Evolutionary conservation across 2,329 filamentous ascomycete species (phyloP).

Genomic region (Epichloe glyceriae): DNA sequence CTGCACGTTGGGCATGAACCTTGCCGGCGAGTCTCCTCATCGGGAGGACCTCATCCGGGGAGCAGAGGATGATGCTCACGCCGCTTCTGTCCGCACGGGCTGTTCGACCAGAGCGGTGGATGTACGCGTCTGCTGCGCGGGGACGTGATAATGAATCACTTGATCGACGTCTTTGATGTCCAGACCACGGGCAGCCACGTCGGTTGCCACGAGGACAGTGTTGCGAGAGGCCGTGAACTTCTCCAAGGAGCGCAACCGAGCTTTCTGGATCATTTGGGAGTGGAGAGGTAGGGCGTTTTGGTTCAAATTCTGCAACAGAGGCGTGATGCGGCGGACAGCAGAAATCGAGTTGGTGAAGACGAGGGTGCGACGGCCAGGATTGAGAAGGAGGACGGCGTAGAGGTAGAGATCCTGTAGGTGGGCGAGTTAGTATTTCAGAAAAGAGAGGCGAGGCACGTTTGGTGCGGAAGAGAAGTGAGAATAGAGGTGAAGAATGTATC

Average conservation of each 20-base stretch:
- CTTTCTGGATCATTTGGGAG: constrained; percentile 92
- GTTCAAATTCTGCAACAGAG: constrained; percentile 71
- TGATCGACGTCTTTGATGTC: constrained; percentile 85
- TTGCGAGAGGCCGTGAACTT: constrained; percentile 61
- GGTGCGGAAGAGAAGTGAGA: too few relatives aligned
- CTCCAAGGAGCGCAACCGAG: constrained; percentile 82
- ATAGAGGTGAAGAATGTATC: not conserved
- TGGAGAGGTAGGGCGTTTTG: constrained; percentile 69
- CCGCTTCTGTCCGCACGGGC: constrained; percentile 70
- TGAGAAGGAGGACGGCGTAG: constrained; percentile 73
- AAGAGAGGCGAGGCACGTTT: too few relatives aligned
- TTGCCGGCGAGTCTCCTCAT: constrained; percentile 76
- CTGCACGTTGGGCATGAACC: constrained; percentile 55
- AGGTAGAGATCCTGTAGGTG: constrained; percentile 66
- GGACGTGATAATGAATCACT: constrained; percentile 90
- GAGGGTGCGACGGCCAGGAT: constrained; percentile 67
- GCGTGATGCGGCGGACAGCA: constrained; percentile 72
- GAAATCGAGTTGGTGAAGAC: constrained; percentile 96
- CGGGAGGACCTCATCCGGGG: constrained; percentile 78
- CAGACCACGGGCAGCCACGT: constrained; percentile 84
- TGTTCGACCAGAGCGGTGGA: constrained; percentile 88
- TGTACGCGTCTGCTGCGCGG: constrained; percentile 81
- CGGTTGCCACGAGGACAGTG: constrained; percentile 73
- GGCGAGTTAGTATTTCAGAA: constrained; percentile 5
- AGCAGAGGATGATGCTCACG: constrained; percentile 76